These are phyloP conservation scores for Moesziomyces antarcticus DNA, from an alignment of 1,284 basidiomycete genomes.

Conservation along the genomic window DNA sequence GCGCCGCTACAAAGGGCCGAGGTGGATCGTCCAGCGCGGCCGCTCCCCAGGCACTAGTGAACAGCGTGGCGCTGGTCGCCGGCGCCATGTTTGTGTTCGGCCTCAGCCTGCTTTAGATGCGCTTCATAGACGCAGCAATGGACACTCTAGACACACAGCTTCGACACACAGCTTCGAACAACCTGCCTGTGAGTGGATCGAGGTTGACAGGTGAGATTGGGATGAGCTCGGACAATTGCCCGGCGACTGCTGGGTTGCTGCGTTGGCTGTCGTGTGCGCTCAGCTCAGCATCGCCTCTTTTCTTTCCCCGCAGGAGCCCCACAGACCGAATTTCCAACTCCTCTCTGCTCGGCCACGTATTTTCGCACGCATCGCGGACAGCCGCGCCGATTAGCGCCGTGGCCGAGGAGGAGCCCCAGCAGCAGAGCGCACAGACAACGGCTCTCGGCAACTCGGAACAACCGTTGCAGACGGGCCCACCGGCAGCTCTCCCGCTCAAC, in stretches of 20 bases:
- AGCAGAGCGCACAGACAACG: neutral
- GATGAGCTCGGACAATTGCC: too few relatives aligned
- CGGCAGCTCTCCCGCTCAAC: too few relatives aligned
- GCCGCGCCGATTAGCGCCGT: neutral
- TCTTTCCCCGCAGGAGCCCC: conserved; percentile 9
- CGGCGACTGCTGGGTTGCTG: too few relatives aligned
- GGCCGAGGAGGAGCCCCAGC: too few relatives aligned
- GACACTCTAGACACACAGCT: neutral
- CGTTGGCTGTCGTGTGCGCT: neutral
- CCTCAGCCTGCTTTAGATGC: conserved; percentile 11
- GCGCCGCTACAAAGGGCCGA: neutral
- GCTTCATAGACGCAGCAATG: neutral
- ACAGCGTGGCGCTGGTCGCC: conserved; percentile 3
- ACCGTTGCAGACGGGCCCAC: too few relatives aligned
- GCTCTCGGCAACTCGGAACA: conserved; percentile 26
- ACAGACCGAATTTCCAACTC: neutral
- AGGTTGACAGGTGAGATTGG: too few relatives aligned
- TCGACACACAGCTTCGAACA: too few relatives aligned
- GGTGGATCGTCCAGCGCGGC: conserved; percentile 5
- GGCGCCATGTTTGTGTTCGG: conserved; percentile 14
- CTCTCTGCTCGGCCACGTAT: neutral
- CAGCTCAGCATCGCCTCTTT: neutral
- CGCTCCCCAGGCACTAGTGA: neutral
- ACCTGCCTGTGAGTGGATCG: too few relatives aligned
- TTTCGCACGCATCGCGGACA: conserved; percentile 3